Base-by-base conservation (phyloP, 352 stramenopile species). In the Globisporangium spiculum region DNA sequence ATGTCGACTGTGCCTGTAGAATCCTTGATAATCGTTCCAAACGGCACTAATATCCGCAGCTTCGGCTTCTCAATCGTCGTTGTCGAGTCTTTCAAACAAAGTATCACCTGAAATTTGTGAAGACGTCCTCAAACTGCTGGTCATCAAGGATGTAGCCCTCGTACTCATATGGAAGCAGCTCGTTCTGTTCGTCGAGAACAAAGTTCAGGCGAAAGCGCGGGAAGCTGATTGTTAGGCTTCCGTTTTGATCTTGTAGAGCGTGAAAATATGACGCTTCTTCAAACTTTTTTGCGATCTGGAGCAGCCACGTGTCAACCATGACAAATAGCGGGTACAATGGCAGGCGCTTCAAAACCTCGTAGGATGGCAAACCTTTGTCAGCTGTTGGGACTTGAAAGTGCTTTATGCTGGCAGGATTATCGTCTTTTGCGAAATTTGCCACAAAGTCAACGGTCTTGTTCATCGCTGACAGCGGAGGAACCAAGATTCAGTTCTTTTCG, bases 191-290 rank as follows among this genome's bases (percentile, higher is more conserved):
- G n/a, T 81, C 65, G 1, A 81, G 22, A 20, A n/a, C 30, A 72
- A 89, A 84, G 1, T 52, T 75, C 16, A 85, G 32, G 0, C 74
- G 73, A 26, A 79, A 88, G 0, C 81, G 67, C 0, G 79, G 77
- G 4, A 88, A 55, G 24, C 82, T 67, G 44, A 88, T 64, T 18
- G 79, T 74, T 9, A 88, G 18, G 10, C 52, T 36, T 6, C 57
- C 55, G 2, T 59, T 8, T 8, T 65, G 32, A 5, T 72, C 71
- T 22, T 53, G 52, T 9, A 80, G 63, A 9, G 66, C 46, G 63
- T 86, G 73, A 27, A 86, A 66, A 41, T 71, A 85, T 7, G 67
- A 16, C 0, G 10, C 14, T 3, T 68, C 34, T 55, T 89, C 81
- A 44, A 89, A 83, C 52, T 57, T 57, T 14, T 57, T 57, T 24